Conservation (phyloP, 345 rosid genomes). For the Citrus sp. region DNA sequence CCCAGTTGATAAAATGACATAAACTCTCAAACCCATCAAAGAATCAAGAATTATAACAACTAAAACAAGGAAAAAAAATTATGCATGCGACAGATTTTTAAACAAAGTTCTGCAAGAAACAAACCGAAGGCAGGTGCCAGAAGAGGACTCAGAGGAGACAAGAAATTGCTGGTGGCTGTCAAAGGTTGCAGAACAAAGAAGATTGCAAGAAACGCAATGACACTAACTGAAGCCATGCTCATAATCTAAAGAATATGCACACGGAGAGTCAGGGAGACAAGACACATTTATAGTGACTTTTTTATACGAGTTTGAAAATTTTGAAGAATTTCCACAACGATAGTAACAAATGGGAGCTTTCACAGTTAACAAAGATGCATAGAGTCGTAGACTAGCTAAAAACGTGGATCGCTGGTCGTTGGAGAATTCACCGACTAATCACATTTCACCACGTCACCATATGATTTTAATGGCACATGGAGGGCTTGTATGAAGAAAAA, state of each 20-base stretch:
- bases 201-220: conserved; percentile 5
- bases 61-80: neutral
- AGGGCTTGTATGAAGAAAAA: too few relatives aligned
- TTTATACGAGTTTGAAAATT: neutral
- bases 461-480: too few relatives aligned
- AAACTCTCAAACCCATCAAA: neutral
- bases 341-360: neutral
- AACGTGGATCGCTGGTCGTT: neutral
- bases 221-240: conserved; percentile 18
- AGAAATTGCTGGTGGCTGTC: conserved; percentile 10
- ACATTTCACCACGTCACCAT: neutral
- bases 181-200: conserved; percentile 21
- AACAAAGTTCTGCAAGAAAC: neutral
- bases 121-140: conserved; percentile 24
- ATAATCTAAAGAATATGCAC: neutral
- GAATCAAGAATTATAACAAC: neutral
- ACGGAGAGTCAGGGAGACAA: neutral
- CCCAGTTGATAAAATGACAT: conserved; percentile 2
- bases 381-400: neutral
- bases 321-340: neutral
- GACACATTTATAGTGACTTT: neutral
- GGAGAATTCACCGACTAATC: neutral
- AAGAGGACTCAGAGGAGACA: conserved; percentile 29
- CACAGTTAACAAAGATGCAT: neutral
- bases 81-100: neutral